A percentile compares a stretch with the other conserved stretches of the same genome.
Evolutionary conservation across 768 basidiomycete genomes (phyloP).

Genomic region (Mycena maculata): DNA sequence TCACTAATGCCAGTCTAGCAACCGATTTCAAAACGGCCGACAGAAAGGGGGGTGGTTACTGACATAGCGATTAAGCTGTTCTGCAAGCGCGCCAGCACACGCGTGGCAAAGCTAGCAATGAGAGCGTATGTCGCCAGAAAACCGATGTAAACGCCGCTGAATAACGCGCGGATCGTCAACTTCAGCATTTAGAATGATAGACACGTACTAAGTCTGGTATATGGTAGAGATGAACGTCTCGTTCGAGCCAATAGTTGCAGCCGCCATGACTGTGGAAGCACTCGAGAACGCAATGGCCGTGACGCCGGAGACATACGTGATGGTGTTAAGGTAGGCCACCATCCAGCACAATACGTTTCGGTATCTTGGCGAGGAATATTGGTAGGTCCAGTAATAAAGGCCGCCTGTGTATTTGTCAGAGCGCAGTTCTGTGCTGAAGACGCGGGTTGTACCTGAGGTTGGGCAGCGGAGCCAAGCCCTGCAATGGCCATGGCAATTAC

Average conservation of each 20-base stretch:
- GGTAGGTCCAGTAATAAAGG: constrained; percentile 66
- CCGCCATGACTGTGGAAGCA: constrained; percentile 73
- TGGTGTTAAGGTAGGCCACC: constrained; percentile 60
- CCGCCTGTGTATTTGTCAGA: constrained; percentile 32
- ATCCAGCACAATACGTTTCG: constrained; percentile 63
- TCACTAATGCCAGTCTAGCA: neutral
- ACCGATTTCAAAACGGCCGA: neutral
- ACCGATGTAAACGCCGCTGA: constrained; percentile 71
- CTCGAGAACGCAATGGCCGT: constrained; percentile 77
- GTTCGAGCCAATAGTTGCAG: constrained; percentile 65
- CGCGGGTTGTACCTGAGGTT: constrained; percentile 35
- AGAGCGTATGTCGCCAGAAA: constrained; percentile 69
- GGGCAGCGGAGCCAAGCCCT: constrained; percentile 74
- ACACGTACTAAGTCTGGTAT: constrained; percentile 57
- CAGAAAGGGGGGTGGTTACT: constrained; percentile 37
- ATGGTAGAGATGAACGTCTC: constrained; percentile 54
- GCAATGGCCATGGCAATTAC: constrained; percentile 74
- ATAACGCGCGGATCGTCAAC: neutral
- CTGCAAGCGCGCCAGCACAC: constrained; percentile 74
- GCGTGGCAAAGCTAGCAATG: constrained; percentile 75
- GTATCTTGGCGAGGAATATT: constrained; percentile 54
- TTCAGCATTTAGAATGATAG: neutral
- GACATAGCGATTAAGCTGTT: constrained; percentile 72
- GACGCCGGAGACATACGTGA: constrained; percentile 61
- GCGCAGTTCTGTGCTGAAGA: neutral